Base-by-base conservation (phyloP, 179 eudicot species). In the Camellia oleifera region DNA sequence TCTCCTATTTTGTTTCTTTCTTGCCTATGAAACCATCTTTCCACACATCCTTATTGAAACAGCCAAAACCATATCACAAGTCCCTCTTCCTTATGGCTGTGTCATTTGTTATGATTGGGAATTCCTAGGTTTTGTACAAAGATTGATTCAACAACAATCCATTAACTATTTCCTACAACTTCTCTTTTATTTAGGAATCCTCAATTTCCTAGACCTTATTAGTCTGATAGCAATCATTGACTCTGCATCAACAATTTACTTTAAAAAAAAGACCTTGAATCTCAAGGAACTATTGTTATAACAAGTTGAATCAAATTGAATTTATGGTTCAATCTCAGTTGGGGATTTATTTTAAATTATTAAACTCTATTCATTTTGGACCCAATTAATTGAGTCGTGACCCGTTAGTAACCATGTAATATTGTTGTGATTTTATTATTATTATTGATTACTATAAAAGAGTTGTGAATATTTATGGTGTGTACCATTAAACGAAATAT, bases 141-240 rank as follows among this genome's bases (percentile, higher is more conserved):
- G 23, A 50, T 50, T 71, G 15, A 7, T 71, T 4, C 57, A 71
- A 8, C 4, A 50, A 2, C 40, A 8, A 6, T 48, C 56, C 8
- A 0, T 15, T 18, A 50, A 6, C 32, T 71, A 17, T 58, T 58
- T 71, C 75, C 75, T 71, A 2, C 3, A 18, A 58, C 58, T 46
- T 18, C 42, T 71, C 42, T 71, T 71, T 32, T 9, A 26, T 71
- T 12, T 10, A 32, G 75, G 42, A 71, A 71, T 71, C 58, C 75
- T 48, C 13, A 9, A 71, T 50, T 46, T 50, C 75, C 40, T 71
- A 10, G 58, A 71, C 58, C 53, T 71, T 40, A 20, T 71, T 15
- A 11, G 18, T 15, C 13, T 20, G 4, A 71, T 11, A 3, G 75
- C 75, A 10, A 18, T 20, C n/a, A 42, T 71, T 4, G 75, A 71